Percentiles rank a stretch among this genome's conserved stretches.
Conservation (phyloP, 495 filamentous ascomycete species). For the Penicillium malachiteum region DNA sequence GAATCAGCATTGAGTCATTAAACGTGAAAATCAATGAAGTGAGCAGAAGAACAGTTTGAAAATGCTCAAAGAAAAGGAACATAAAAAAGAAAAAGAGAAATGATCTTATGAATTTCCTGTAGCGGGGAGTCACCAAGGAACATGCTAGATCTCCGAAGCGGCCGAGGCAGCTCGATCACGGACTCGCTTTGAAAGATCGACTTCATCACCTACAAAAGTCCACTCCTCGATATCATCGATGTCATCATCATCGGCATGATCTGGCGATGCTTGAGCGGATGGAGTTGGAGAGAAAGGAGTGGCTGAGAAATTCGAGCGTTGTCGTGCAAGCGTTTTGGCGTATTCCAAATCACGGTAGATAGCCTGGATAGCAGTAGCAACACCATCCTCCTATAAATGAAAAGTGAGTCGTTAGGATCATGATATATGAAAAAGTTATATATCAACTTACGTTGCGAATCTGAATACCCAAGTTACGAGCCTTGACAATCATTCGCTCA, state of each 20-base stretch:
- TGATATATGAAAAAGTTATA: background rate
- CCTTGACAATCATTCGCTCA: slow-evolving; percentile 86
- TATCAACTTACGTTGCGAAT: slow-evolving; percentile 71
- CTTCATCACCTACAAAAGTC: slow-evolving; percentile 73
- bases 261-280: slow-evolving; percentile 31
- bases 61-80: too few species aligned
- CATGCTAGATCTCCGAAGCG: background rate
- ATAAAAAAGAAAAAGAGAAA: too few species aligned
- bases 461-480: slow-evolving; percentile 73
- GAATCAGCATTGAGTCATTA: slow-evolving; percentile 1
- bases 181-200: slow-evolving; percentile 48
- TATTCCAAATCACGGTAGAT: slow-evolving; percentile 97
- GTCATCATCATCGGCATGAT: slow-evolving; percentile 40
- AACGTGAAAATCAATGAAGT: background rate
- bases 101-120: too few species aligned
- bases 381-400: slow-evolving; percentile 73
- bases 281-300: slow-evolving; percentile 44
- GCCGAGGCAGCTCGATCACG: slow-evolving; percentile 30
- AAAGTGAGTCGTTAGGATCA: background rate
- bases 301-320: slow-evolving; percentile 44
- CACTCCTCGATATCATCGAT: slow-evolving; percentile 59
- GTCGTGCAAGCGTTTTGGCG: slow-evolving; percentile 80
- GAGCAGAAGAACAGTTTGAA: too few species aligned
- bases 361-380: slow-evolving; percentile 82
- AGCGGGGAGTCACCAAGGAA: too few species aligned